Percentiles rank a stretch among this genome's conserved stretches.
phyloP scores from a whole-genome alignment of 2,329 filamentous ascomycete species.

The Colletotrichum destructivum region DNA sequence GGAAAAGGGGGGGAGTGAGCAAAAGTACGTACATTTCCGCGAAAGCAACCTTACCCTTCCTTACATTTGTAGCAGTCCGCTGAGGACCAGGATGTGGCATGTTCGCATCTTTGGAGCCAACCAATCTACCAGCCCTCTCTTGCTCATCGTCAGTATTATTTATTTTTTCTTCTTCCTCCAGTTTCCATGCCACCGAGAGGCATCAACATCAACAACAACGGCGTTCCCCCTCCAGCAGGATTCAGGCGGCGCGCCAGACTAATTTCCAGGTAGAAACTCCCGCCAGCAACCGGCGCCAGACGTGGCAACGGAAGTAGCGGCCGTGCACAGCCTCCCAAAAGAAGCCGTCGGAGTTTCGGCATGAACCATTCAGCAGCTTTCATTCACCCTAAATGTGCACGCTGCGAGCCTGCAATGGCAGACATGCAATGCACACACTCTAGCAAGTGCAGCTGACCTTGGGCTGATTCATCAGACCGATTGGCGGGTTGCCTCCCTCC shows the following conservation, averaged over 20 bases:
- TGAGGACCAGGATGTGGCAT: neutral
- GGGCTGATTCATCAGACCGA: conserved; percentile 14
- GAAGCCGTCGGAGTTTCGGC: conserved; percentile 25
- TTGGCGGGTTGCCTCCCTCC: neutral
- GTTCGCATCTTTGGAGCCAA: neutral
- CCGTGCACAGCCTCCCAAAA: conserved; percentile 32
- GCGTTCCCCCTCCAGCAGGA: neutral
- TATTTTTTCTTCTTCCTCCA: neutral
- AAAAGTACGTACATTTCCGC: neutral
- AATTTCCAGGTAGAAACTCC: conserved; percentile 1
- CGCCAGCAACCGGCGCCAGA: conserved; percentile 15
- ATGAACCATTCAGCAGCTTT: neutral
- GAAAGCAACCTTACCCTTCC: neutral
- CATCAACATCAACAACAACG: too few relatives aligned
- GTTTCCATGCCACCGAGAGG: neutral
- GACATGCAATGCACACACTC: neutral
- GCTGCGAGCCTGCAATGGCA: neutral
- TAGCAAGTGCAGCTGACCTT: too few relatives aligned
- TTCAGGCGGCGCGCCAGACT: conserved; percentile 5
- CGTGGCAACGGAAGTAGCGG: conserved; percentile 34
- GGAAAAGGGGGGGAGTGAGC: neutral
- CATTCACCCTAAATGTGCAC: neutral
- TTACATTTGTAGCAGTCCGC: too few relatives aligned
- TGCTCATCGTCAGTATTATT: neutral
- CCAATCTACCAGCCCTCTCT: neutral